Evolutionary conservation across 2,329 filamentous ascomycete genomes (phyloP), one percentile per base, ranked within the genome.

Genomic region (Dactylellina cionopaga): DNA sequence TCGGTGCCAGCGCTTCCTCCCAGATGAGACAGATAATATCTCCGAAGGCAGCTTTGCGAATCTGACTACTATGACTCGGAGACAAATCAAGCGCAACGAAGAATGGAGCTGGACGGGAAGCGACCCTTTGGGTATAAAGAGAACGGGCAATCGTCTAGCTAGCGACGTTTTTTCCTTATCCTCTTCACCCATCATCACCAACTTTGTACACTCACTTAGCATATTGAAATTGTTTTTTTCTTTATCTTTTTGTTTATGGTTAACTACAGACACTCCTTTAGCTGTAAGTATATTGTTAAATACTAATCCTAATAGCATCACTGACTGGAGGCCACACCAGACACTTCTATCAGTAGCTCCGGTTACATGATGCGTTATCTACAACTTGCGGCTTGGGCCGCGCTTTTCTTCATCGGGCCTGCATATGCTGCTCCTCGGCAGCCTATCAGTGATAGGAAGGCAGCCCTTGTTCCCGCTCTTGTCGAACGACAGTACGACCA

Each of bases 41-140:
- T 17, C 15, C 22, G 15, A 43, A 22, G 17, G 35, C 35, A 39
- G 35, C 35, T 39, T n/a, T 11, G 33, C 13, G 35, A 39, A 5
- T n/a, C n/a, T n/a, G 5, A 15, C n/a, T 39, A 39, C 13, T n/a
- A 39, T n/a, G 17, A 10, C n/a, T 5, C 37, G 9, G 7, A 10
- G 15, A 15, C 41, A 3, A 27, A 10, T 10, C 43, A 47, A 46
- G n/a, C 2, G 29, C 17, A 17, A 37, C 6, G 6, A 59, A 39
- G 55, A 69, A 51, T 47, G 51, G 25, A 41, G 22, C 52, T 13
- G n/a, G n/a, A 15, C 7, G 25, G 22, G 22, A 7, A 44, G 47
- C 9, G 7, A 49, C 51, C 25, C 24, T 31, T 27, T 19, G 19
- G n/a, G 55, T 71, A 71, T 71, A 71, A 71, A 71, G 66, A 47